Evolutionary conservation across 441 rosid species (phyloP).

Genomic region (Metrosideros polymorpha): DNA sequence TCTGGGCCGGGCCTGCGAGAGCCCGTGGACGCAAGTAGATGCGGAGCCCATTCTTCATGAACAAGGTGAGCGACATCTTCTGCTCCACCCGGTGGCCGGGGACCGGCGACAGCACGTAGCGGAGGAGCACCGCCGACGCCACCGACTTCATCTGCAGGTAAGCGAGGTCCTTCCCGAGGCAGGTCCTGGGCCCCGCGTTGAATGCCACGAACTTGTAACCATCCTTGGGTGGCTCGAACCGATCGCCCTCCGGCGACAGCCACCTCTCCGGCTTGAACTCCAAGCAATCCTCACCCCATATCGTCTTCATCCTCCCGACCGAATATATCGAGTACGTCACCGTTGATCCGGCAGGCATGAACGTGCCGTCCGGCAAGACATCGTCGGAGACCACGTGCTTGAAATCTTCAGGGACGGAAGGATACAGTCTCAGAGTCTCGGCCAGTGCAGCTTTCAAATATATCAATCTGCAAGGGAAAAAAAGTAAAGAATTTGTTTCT

Average conservation of each 20-base stretch:
- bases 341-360: constrained; percentile 6
- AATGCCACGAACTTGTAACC: constrained; percentile 25
- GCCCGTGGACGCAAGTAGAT: neutral
- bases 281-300: constrained; percentile 29
- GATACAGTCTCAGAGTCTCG: constrained; percentile 26
- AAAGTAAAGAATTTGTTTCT: neutral
- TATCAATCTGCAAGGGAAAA: neutral
- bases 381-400: constrained; percentile 24
- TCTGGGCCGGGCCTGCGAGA: neutral
- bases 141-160: constrained; percentile 31
- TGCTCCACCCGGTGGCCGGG: constrained; percentile 6
- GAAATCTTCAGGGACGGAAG: constrained; percentile 25
- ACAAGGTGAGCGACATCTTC: constrained; percentile 9
- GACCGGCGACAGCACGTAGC: neutral
- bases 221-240: constrained; percentile 5
- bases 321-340: constrained; percentile 20
- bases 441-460: constrained; percentile 19
- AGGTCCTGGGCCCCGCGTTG: constrained; percentile 31
- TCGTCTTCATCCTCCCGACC: constrained; percentile 26
- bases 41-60: constrained; percentile 3
- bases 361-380: constrained; percentile 22
- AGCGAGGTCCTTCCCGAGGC: constrained; percentile 35
- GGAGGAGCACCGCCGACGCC: constrained; percentile 21
- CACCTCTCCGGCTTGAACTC: constrained; percentile 40
- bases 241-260: constrained; percentile 18